phyloP scores from a whole-genome alignment of 495 filamentous ascomycete genomes.

The Amorphotheca resinae region DNA sequence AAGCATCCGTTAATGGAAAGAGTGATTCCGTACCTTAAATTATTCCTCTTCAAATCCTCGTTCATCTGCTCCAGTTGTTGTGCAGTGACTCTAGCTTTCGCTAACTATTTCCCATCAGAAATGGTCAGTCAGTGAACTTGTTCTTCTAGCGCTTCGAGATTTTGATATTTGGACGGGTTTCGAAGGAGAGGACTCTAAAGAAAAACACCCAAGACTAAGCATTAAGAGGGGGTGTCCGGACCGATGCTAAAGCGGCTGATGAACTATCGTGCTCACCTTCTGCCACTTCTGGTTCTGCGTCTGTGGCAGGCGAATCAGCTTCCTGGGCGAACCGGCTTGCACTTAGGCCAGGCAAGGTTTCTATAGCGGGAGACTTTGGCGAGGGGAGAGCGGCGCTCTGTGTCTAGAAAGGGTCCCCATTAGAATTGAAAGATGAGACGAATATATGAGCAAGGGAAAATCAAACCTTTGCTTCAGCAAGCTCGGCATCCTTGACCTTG shows the following conservation, averaged over 20 bases:
- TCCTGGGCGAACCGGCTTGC: conserved; percentile 33
- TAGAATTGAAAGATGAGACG: not conserved
- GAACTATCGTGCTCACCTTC: conserved; percentile 45
- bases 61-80: conserved; percentile 34
- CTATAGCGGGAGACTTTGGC: conserved; percentile 5
- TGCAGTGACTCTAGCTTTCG: conserved; percentile 31
- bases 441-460: not conserved
- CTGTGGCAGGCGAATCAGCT: conserved; percentile 14
- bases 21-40: conserved; percentile 21
- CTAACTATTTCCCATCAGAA: conserved; percentile 28
- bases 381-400: conserved; percentile 9
- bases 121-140: conserved; percentile 4
- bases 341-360: conserved; percentile 25
- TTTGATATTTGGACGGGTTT: not conserved
- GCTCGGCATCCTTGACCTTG: conserved; percentile 36
- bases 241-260: conserved; percentile 43
- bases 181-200: conserved; percentile 1
- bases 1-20: not conserved
- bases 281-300: conserved; percentile 24
- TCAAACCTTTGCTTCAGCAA: conserved; percentile 38
- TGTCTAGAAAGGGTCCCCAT: conserved; percentile 7
- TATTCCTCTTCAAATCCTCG: conserved; percentile 34
- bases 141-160: not conserved
- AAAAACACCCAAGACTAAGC: conserved; percentile 16
- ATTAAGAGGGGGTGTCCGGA: conserved; percentile 34